phyloP scores from a whole-genome alignment of 1,284 basidiomycete species.

The Naganishia albida region DNA sequence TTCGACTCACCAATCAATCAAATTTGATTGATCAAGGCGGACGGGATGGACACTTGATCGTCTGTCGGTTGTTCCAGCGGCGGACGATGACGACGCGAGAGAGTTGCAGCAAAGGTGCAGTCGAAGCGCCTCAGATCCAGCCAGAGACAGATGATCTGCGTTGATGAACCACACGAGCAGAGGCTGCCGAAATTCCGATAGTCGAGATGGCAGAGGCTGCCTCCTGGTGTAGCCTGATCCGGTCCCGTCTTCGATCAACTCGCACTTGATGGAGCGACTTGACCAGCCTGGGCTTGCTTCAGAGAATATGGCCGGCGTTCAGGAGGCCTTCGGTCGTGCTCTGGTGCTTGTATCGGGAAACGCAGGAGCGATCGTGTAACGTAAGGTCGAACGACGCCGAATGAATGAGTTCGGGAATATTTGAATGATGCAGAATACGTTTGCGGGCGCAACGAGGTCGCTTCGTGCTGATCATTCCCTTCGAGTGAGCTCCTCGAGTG shows the following conservation, averaged over 20 bases:
- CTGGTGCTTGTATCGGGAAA: conserved; percentile 14
- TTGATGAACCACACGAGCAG: too few species aligned
- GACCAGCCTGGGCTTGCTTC: conserved; percentile 2
- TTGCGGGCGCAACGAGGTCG: neutral
- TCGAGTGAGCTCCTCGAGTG: neutral
- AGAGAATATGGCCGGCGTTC: neutral
- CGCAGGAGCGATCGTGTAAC: neutral
- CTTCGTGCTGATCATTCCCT: conserved; percentile 5
- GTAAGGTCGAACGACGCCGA: neutral
- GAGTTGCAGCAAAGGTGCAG: neutral
- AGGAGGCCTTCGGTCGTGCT: conserved; percentile 1
- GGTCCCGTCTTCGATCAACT: conserved; percentile 17
- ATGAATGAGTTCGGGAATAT: neutral
- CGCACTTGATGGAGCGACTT: conserved; percentile 3
- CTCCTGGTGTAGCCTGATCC: neutral
- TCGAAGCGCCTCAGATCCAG: neutral
- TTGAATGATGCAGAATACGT: neutral
- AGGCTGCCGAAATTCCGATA: neutral
- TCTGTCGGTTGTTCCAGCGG: conserved; percentile 1
- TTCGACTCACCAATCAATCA: conserved; percentile 3
- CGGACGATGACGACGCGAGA: neutral
- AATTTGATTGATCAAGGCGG: neutral
- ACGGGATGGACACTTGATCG: conserved; percentile 1
- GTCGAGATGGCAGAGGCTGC: neutral
- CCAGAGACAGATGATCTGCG: neutral